Conservation (phyloP, 1,284 basidiomycete species). For the Lignosus rhinocerotis region DNA sequence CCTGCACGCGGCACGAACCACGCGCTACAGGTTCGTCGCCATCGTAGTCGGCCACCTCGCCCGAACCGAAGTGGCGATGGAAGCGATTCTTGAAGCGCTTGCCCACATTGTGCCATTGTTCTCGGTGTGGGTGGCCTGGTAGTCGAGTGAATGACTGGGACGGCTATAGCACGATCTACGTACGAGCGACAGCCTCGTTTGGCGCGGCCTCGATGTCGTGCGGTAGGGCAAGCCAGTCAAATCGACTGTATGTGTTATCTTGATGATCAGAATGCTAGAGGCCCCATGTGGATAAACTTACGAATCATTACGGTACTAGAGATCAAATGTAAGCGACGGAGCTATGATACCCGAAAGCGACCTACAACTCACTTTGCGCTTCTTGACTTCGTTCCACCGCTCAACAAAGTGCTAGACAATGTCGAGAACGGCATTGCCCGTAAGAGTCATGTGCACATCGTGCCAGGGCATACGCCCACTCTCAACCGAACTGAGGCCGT, state of each 20-base stretch:
- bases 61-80: conserved; percentile 33
- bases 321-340: background rate
- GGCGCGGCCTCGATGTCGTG: conserved; percentile 63
- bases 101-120: conserved; percentile 61
- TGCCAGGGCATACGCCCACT: conserved; percentile 88
- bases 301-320: conserved; percentile 53
- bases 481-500: conserved; percentile 71
- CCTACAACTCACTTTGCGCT: conserved; percentile 55
- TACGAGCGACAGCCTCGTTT: conserved; percentile 66
- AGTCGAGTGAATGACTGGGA: background rate
- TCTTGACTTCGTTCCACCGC: conserved; percentile 85
- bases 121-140: conserved; percentile 68
- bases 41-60: conserved; percentile 37
- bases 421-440: conserved; percentile 84
- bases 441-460: conserved; percentile 86
- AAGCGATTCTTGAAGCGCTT: conserved; percentile 63
- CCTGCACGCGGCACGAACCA: conserved; percentile 70
- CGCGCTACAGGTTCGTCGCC: conserved; percentile 38
- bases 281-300: conserved; percentile 32
- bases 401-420: conserved; percentile 91
- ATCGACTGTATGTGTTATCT: conserved; percentile 38
- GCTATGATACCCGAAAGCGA: background rate
- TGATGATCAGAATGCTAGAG: background rate
- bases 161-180: conserved; percentile 27
- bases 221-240: conserved; percentile 83